Evolutionary conservation across 805 yeast genomes (phyloP), one percentile per base, ranked within the genome.

Genomic region (Myxozyma geophila): DNA sequence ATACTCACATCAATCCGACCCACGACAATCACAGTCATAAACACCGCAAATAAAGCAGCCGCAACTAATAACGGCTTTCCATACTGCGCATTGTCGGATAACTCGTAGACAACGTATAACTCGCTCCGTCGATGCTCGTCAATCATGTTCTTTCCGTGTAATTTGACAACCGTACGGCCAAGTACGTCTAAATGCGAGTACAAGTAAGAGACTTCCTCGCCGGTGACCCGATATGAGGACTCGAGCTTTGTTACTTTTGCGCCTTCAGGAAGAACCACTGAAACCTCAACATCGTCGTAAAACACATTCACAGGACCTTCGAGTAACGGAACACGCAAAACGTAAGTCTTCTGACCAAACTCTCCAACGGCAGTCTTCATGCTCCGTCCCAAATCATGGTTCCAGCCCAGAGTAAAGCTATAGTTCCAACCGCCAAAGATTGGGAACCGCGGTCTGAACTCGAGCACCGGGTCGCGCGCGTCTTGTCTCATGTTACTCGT

Each of bases 361-460:
- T 28, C 28, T 28, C 28, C 28, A 5, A 28, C 28, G 5, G 77
- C 85, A 58, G 89, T 79, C 33, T 28, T 46, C 53, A 57, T 17
- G 69, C 82, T 87, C 51, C 83, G 77, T 15, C 78, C 72, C 48
- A 92, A 76, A 21, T 80, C 78, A 67, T 85, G 83, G 55, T 87
- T 84, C 97, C 97, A 95, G n/a, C 98, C 98, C 70, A 93, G 76
- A 23, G 98, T 95, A 81, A 90, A 95, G 77, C 93, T 91, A 77
- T 91, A 93, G 72, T 87, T 83, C 99, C 99, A 95, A 49, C 92
- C 96, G 54, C 99, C 99, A 76, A 90, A 89, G 7, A 95, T 75
- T n/a, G 99, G 99, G 80, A 81, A 95, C 75, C 99, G 83, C 61
- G 98, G 98, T 72, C 83, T 84, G 68, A 95, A 75, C 41, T 87